Percentiles rank a stretch among this genome's conserved stretches.
phyloP scores from a whole-genome alignment of 1,139 yeast species.

The Schwanniomyces etchellsii region DNA sequence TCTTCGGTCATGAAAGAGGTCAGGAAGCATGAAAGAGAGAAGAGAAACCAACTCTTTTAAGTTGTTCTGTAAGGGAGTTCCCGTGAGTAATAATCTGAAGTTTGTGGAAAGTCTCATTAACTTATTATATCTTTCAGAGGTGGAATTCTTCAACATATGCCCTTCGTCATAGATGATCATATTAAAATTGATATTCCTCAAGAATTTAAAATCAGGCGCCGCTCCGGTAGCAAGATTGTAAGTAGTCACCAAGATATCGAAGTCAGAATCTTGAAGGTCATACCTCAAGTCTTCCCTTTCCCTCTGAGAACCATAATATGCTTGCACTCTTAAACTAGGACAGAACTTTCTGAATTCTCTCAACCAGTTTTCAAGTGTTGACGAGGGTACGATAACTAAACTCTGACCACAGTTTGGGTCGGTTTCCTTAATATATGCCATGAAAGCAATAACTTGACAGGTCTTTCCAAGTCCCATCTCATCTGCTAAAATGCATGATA shows the following conservation, averaged over 20 bases:
- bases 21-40: constrained; percentile 85
- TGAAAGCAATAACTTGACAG: constrained; percentile 93
- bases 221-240: constrained; percentile 88
- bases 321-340: constrained; percentile 76
- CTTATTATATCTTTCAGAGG: constrained; percentile 79
- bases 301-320: constrained; percentile 82
- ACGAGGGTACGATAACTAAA: constrained; percentile 88
- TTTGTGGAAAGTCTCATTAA: constrained; percentile 77
- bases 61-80: constrained; percentile 95
- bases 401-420: constrained; percentile 97
- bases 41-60: constrained; percentile 84
- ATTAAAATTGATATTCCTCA: constrained; percentile 70
- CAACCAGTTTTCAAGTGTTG: constrained; percentile 95
- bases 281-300: constrained; percentile 85
- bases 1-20: constrained; percentile 70
- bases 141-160: constrained; percentile 88
- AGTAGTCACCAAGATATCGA: constrained; percentile 90
- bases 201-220: constrained; percentile 72
- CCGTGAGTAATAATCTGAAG: constrained; percentile 82
- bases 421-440: constrained; percentile 91
- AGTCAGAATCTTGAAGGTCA: constrained; percentile 55
- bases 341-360: constrained; percentile 90
- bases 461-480: constrained; percentile 99
- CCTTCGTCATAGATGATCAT: constrained; percentile 96
- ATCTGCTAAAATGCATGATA: constrained; percentile 94